Evolutionary conservation across 345 rosid species (phyloP).

Genomic region (Barbarea vulgaris): DNA sequence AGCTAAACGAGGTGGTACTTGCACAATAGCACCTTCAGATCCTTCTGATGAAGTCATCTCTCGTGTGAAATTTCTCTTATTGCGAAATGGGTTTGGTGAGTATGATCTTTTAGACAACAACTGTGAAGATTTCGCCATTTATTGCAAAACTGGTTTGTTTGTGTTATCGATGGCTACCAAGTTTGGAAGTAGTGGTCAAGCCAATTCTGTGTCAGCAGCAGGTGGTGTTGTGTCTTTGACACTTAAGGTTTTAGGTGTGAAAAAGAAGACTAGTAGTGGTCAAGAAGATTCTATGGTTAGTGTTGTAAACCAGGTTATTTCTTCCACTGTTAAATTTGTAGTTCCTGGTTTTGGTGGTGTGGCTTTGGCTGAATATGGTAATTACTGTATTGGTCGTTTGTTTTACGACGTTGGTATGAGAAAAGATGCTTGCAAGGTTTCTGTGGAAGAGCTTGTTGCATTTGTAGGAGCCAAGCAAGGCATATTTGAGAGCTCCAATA

Average conservation of each 20-base stretch:
- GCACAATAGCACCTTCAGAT: conserved; percentile 70
- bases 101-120: conserved; percentile 69
- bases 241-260: conserved; percentile 19
- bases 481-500: background rate
- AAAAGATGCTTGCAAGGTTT: conserved; percentile 50
- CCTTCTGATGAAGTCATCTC: conserved; percentile 55
- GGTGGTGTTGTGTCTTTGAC: conserved; percentile 40
- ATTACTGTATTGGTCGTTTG: conserved; percentile 39
- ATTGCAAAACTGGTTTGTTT: conserved; percentile 74
- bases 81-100: conserved; percentile 65
- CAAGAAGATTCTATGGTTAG: conserved; percentile 32
- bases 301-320: conserved; percentile 20
- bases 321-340: conserved; percentile 54
- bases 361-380: conserved; percentile 47
- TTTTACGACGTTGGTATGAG: conserved; percentile 68
- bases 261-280: background rate
- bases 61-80: conserved; percentile 60
- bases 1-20: conserved; percentile 81
- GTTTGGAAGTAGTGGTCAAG: conserved; percentile 82
- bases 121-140: conserved; percentile 83
- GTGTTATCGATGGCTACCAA: conserved; percentile 45
- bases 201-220: conserved; percentile 48
- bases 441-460: conserved; percentile 36
- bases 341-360: conserved; percentile 63
- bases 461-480: conserved; percentile 9